These are phyloP conservation scores for Podosphaera aphanis DNA, from an alignment of 2,329 filamentous ascomycete genomes.

Conservation along the genomic window DNA sequence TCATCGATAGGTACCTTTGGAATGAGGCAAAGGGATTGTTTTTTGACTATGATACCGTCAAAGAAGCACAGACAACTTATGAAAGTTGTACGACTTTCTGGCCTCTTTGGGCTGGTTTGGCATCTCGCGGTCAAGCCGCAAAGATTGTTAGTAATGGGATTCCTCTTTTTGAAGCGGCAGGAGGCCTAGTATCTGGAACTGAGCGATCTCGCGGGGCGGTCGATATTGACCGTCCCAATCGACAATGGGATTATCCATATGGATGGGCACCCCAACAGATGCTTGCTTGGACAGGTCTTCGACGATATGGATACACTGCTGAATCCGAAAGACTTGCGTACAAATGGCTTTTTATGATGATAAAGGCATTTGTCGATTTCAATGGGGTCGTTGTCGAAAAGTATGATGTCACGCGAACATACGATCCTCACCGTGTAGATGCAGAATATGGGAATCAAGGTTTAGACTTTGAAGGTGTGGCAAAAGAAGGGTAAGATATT, in stretches of 20 bases:
- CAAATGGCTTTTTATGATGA: constrained; percentile 96
- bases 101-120: constrained; percentile 87
- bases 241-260: constrained; percentile 96
- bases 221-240: constrained; percentile 64
- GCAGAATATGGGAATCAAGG: constrained; percentile 98
- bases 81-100: constrained; percentile 89
- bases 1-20: constrained; percentile 88
- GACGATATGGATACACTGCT: constrained; percentile 75
- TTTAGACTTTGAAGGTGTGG: constrained; percentile 80
- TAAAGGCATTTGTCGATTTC: constrained; percentile 93
- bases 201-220: constrained; percentile 66
- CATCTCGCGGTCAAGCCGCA: constrained; percentile 66
- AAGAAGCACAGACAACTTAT: constrained; percentile 58
- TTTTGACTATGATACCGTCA: constrained; percentile 85
- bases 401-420: constrained; percentile 79
- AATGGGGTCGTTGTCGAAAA: constrained; percentile 97
- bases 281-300: constrained; percentile 80
- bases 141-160: constrained; percentile 59
- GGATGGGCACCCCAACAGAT: constrained; percentile 99
- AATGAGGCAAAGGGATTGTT: constrained; percentile 82
- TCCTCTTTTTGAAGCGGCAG: constrained; percentile 68
- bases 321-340: constrained; percentile 80
- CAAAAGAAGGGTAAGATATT: constrained; percentile 64
- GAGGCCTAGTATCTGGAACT: constrained; percentile 73
- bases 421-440: constrained; percentile 81